Base-by-base conservation (phyloP, 257 asterid species). In the Nicotiana paniculata region DNA sequence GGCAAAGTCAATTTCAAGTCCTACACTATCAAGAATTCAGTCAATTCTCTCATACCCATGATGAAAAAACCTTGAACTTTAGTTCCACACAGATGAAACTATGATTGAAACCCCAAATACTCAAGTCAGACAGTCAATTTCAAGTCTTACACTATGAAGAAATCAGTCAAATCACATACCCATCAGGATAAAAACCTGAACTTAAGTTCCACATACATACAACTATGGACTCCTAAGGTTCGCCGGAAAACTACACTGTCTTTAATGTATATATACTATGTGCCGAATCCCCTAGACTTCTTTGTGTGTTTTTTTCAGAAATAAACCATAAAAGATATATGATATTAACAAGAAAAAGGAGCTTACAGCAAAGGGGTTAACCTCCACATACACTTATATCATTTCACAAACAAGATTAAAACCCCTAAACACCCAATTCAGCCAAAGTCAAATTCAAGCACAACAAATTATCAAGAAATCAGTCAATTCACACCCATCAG, bases 331-430 rank as follows among this genome's bases (percentile, higher is more conserved):
- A 35, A 35, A 48, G 1, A 48, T 48, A 10, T 1, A 61, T 8
- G 33, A 30, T 30, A 30, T 30, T 30, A 30, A 30, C 5, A 68
- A 12, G 59, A 32, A 26, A 33, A 46, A 63, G 28, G 76, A 46
- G 67, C 77, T 82, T 76, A 82, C 82, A 18, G 85, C 81, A 37
- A 82, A 82, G 9, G 85, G 82, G 66, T 77, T 82, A 63, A 82
- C 85, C 51, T 82, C 85, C 43, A 37, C 7, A 37, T 37, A 37
- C 43, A 37, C 43, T 37, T 37, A 39, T 0, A 39, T 39, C 46
- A 39, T 39, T 6, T 2, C 46, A 39, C 46, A 39, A 39, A 39
- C 46, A 39, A 39, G 46, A 39, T 39, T 39, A 6, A 39, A 39
- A 39, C 1, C 9, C 2, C 0, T 8, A 39, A 39, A 39, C 1